Percentiles rank a stretch among this genome's conserved stretches.
Evolutionary conservation across 768 basidiomycete genomes (phyloP).

Genomic region (Boletus sp.): DNA sequence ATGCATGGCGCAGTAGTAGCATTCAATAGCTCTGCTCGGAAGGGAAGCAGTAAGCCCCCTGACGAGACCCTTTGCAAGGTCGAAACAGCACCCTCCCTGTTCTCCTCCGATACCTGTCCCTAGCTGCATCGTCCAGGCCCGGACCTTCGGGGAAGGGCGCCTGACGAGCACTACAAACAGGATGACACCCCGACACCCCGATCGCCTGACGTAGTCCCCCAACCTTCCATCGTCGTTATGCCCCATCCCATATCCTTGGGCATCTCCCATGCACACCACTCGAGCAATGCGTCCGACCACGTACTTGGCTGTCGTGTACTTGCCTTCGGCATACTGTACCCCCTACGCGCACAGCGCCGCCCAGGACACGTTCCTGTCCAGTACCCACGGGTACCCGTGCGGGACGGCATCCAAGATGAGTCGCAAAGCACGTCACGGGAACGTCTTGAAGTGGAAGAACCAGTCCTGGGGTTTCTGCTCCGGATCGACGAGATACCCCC

Average conservation of each 20-base stretch:
- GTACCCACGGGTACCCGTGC: background rate
- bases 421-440: constrained; percentile 34
- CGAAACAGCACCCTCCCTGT: no score
- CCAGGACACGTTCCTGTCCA: constrained; percentile 10
- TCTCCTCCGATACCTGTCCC: no score
- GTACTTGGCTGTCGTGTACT: constrained; percentile 13
- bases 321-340: constrained; percentile 26
- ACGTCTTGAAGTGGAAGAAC: constrained; percentile 32
- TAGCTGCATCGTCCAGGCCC: no score
- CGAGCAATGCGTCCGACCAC: constrained; percentile 17
- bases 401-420: constrained; percentile 21
- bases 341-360: constrained; percentile 29
- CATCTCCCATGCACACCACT: constrained; percentile 15
- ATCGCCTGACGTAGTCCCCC: no score
- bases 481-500: constrained; percentile 11
- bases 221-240: constrained; percentile 10
- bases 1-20: no score
- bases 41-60: no score
- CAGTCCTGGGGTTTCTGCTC: background rate
- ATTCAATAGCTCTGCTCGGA: no score
- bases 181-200: no score
- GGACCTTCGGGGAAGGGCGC: no score
- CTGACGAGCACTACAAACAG: no score
- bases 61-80: no score
- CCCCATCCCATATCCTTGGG: constrained; percentile 2